Percentiles rank a stretch among this genome's conserved stretches.
Conservation (phyloP, 257 asterid species). For the Cinchona pubescens region DNA sequence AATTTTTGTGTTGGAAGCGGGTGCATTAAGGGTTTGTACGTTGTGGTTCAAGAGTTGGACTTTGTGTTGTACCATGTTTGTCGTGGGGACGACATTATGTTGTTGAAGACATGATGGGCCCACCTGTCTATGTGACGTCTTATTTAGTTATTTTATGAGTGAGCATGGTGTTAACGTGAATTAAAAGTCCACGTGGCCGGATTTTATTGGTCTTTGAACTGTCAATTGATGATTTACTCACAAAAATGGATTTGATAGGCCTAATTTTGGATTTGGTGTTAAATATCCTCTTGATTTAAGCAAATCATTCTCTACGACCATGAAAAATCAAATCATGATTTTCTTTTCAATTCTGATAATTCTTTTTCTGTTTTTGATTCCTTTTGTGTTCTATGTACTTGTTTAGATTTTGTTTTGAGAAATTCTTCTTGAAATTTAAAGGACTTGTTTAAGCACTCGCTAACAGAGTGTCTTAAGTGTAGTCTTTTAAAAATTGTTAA, state of each 20-base stretch:
- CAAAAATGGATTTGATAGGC: constrained; percentile 4
- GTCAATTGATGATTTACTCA: not conserved
- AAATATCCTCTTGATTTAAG: constrained; percentile 11
- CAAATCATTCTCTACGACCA: constrained; percentile 31
- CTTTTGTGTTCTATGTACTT: no score
- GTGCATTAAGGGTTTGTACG: constrained; percentile 20
- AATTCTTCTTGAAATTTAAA: not conserved
- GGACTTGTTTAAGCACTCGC: not conserved
- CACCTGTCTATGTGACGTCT: constrained; percentile 40
- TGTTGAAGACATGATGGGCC: constrained; percentile 62
- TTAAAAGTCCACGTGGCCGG: constrained; percentile 19
- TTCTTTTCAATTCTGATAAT: not conserved
- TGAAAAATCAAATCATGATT: constrained; percentile 33
- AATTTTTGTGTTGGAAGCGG: no score
- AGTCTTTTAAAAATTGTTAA: no score
- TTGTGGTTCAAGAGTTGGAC: constrained; percentile 16
- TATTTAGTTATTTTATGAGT: no score
- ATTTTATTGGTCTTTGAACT: constrained; percentile 9
- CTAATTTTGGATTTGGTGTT: not conserved
- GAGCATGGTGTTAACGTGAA: constrained; percentile 18
- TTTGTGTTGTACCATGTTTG: not conserved
- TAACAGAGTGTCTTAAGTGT: no score
- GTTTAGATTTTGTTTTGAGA: not conserved
- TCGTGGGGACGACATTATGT: constrained; percentile 34
- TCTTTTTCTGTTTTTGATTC: not conserved